Percentiles rank a stretch among this genome's conserved stretches.
phyloP scores from a whole-genome alignment of 176 grass and related monocot species.

The Ensete ventricosum region DNA sequence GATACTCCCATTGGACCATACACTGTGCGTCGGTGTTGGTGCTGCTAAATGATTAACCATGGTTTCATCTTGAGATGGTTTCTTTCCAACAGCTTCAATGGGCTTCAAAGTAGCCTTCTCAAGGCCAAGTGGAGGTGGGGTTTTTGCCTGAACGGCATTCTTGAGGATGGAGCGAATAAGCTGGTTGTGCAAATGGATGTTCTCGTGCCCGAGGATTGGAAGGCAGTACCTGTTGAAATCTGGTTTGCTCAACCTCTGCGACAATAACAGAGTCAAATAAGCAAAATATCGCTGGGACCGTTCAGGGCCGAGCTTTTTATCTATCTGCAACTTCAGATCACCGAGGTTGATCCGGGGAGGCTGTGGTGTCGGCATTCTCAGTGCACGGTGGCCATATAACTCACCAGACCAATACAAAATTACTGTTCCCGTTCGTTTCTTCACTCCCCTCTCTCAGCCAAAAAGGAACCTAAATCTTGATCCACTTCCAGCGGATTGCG shows the following conservation, averaged over 20 bases:
- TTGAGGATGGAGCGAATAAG: constrained; percentile 56
- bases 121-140: constrained; percentile 26
- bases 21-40: neutral
- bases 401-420: constrained; percentile 10
- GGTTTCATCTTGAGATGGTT: constrained; percentile 4
- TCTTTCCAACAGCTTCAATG: neutral
- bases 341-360: constrained; percentile 36
- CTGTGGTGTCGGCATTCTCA: constrained; percentile 11
- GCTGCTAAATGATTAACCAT: neutral
- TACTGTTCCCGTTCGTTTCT: neutral
- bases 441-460: neutral
- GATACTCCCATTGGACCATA: constrained; percentile 32
- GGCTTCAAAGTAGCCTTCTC: constrained; percentile 30
- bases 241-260: constrained; percentile 57
- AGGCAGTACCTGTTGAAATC: constrained; percentile 78
- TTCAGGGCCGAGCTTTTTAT: constrained; percentile 47
- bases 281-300: constrained; percentile 57
- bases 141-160: constrained; percentile 38
- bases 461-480: neutral
- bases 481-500: neutral
- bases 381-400: constrained; percentile 9
- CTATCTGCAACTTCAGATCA: constrained; percentile 69
- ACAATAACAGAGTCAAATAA: constrained; percentile 54
- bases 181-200: constrained; percentile 68
- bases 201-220: constrained; percentile 52